Evolutionary conservation across 441 rosid species (phyloP), one percentile per base, ranked within the genome.

Genomic region (Gossypium gossypioides): DNA sequence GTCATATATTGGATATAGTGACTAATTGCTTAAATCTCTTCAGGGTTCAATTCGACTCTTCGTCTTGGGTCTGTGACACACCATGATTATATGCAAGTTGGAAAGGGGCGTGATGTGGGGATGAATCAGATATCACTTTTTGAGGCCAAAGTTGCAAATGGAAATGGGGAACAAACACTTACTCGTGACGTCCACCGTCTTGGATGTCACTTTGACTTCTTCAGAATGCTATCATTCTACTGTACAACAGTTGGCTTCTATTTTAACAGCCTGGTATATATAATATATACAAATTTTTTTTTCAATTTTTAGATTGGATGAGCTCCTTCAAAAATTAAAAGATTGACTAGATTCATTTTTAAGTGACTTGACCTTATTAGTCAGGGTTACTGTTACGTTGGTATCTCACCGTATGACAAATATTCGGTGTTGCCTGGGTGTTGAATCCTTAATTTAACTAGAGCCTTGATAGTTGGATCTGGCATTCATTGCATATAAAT

Each of bases 11-110:
- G 69, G 74, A 76, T 74, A 34, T 73, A 40, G 37, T 29, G 74
- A 10, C 62, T 66, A 24, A 73, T 52, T 37, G 52, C 70, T 25
- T 63, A 13, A 50, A 55, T 6, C 18, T 62, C 48, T 72, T 75
- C 85, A 93, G 98, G 97, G 56, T 90, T 92, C 81, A 95, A 92
- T 81, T 95, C 97, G 2, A 95, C 96, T 29, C 81, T 95, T 65
- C 97, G 97, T 46, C 91, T 87, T 76, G 99, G 99, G 62, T 84
- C 85, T 71, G 87, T 95, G 29, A 95, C 99, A 63, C 99, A 92
- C 79, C 97, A 95, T 79, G 99, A 95, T 78, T 95, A 95, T 75
- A 92, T 92, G 78, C 99, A 94, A 84, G 99, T 91, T 76, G 99
- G 99, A 58, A 94, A 94, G 80, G 99, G 99, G 57, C 89, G 97